Evolutionary conservation across 345 rosid species (phyloP), one percentile per base, ranked within the genome.

Genomic region (Cochlearia excelsa): DNA sequence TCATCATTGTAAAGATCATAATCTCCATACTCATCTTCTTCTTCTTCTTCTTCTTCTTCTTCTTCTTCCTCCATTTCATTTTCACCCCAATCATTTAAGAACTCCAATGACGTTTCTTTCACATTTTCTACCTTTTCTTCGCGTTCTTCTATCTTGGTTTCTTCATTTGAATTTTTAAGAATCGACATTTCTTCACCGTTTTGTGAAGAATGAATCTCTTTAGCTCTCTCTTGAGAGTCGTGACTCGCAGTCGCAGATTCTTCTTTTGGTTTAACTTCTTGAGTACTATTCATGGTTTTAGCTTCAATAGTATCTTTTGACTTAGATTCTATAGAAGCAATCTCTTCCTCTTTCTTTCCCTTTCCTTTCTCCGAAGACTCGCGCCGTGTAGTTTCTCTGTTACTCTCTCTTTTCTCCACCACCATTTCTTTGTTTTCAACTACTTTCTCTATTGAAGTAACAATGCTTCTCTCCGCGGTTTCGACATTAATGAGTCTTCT

Each of bases 71-170:
- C 63, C 7, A 49, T 55, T 69, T 62, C 84, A 47, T 75, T 71
- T 11, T 63, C 89, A 52, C 75, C 75, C 80, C 77, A 73, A n/a
- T 60, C 71, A 74, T 51, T 58, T 46, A 79, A 28, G 28, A 46
- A 38, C 46, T 50, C 58, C 10, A 44, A 27, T 46, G 76, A 30
- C 56, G 11, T 43, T 46, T 53, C 62, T 48, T 55, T 10, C 39
- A 50, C 8, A 26, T 6, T 9, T 35, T 59, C 59, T n/a, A 4
- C 38, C 2, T 16, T 51, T 35, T 59, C 65, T 45, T 44, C 42
- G 4, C 1, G 0, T 34, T 59, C 65, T 2, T 31, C 46, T 7
- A 3, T 34, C 31, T 58, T 49, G 31, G 10, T 43, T 59, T 42
- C 49, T 49, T 28, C 65, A 59, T 59, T 51, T 9, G 26, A 8